These are phyloP conservation scores for Westerdykella sp. DNA, from an alignment of 2,329 filamentous ascomycete species.

Conservation along the genomic window DNA sequence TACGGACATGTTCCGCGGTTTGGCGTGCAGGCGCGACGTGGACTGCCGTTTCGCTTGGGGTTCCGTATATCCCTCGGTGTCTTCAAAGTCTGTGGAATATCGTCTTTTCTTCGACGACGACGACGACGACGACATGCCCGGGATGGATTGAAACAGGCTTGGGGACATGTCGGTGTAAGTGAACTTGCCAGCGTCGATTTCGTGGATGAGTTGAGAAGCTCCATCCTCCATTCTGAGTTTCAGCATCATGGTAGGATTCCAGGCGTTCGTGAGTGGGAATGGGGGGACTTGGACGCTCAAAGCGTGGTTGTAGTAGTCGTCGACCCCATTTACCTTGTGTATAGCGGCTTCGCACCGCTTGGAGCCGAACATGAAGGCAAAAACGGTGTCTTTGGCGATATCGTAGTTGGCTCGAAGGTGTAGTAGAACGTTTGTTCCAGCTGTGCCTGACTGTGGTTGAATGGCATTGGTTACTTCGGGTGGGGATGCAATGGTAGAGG, in stretches of 20 bases:
- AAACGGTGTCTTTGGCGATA: constrained; percentile 49
- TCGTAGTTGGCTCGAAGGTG: constrained; percentile 72
- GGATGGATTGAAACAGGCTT: constrained; percentile 27
- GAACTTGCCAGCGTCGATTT: constrained; percentile 55
- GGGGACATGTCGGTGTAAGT: constrained; percentile 50
- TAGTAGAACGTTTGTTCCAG: constrained; percentile 65
- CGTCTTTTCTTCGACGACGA: constrained; percentile 25
- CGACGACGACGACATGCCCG: constrained; percentile 11
- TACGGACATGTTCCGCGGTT: constrained; percentile 25
- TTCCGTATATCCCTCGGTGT: constrained; percentile 23
- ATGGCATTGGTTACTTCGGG: constrained; percentile 57
- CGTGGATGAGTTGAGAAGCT: constrained; percentile 45
- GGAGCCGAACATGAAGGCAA: constrained; percentile 74
- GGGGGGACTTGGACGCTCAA: constrained; percentile 67
- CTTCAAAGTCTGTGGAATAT: constrained; percentile 24
- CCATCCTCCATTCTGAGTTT: constrained; percentile 55
- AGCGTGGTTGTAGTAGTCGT: constrained; percentile 61
- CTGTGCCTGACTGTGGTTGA: constrained; percentile 62
- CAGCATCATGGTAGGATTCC: constrained; percentile 52
- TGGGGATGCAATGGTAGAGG: constrained; percentile 32
- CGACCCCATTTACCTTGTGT: constrained; percentile 52
- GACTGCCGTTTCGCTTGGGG: constrained; percentile 35
- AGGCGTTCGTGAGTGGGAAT: constrained; percentile 52
- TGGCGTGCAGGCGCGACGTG: constrained; percentile 31
- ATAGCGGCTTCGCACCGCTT: constrained; percentile 64